Conservation (phyloP, 2,329 filamentous ascomycete genomes). For the Ascochyta fabae region DNA sequence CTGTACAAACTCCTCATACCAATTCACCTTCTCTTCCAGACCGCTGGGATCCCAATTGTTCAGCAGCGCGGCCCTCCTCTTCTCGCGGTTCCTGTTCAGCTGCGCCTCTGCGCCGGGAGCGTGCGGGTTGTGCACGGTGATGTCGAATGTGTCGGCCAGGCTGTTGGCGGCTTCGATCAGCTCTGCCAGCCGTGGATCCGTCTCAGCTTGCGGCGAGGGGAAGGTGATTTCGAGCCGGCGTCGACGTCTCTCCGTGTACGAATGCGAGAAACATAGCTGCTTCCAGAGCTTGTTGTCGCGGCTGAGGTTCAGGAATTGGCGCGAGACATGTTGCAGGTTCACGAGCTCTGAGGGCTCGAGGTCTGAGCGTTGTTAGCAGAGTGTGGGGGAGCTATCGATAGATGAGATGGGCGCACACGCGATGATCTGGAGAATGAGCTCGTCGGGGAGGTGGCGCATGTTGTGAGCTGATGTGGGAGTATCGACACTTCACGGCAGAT, state of each 20-base stretch:
- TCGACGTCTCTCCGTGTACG: slow-evolving; percentile 68
- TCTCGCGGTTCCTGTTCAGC: slow-evolving; percentile 38
- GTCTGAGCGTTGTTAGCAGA: slow-evolving; percentile 50
- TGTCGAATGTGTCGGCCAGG: slow-evolving; percentile 34
- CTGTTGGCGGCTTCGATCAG: slow-evolving; percentile 51
- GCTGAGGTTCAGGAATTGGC: slow-evolving; percentile 64
- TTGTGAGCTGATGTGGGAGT: background rate
- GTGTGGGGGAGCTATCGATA: background rate
- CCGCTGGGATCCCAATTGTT: slow-evolving; percentile 86
- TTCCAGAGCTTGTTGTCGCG: slow-evolving; percentile 78
- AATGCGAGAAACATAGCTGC: slow-evolving; percentile 73
- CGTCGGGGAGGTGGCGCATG: slow-evolving; percentile 40
- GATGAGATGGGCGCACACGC: slow-evolving; percentile 41
- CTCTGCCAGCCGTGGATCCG: slow-evolving; percentile 53
- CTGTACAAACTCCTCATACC: slow-evolving; percentile 90
- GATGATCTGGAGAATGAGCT: slow-evolving; percentile 53
- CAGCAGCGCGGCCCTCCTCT: slow-evolving; percentile 63
- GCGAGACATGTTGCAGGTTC: slow-evolving; percentile 72
- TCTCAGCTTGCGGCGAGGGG: slow-evolving; percentile 18
- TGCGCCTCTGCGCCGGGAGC: slow-evolving; percentile 41
- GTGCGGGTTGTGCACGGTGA: slow-evolving; percentile 31
- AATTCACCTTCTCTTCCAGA: slow-evolving; percentile 73
- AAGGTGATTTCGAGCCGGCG: slow-evolving; percentile 45
- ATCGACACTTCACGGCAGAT: background rate
- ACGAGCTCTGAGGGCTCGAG: slow-evolving; percentile 69